Evolutionary conservation across 2,329 filamentous ascomycete species (phyloP), one percentile per base, ranked within the genome.

Genomic region (Madurella fahalii): DNA sequence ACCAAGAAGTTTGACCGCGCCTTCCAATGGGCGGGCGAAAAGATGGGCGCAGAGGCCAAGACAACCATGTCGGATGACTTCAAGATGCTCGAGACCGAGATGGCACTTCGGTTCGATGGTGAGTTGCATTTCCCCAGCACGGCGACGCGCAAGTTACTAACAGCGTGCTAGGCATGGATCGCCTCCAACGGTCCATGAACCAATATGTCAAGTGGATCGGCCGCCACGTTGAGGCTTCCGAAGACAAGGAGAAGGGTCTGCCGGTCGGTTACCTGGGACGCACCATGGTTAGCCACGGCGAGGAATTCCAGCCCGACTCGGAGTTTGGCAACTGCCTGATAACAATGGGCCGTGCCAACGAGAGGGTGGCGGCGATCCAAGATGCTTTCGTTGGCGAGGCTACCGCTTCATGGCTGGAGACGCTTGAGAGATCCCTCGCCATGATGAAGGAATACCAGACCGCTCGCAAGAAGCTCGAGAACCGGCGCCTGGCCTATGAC

Each of bases 371-470:
- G 11, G 84, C 90, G 46, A 81, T 90, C 53, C 93, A 97, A 71
- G 93, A 96, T 69, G 83, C 79, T 20, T 96, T 93, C 66, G 83
- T 90, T 44, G 79, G 83, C 34, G 82, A 89, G 64, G 87, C 90
- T 58, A 95, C 88, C 15, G 81, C 83, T 34, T 87, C 82, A 68
- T 96, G 93, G 93, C 78, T 95, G 54, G 91, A 96, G 69, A 91
- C 89, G n/a, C 77, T 96, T 18, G 93, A 97, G 70, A 80, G 91
- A 61, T 95, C 88, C 25, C 73, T 96, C 50, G 86, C 90, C 37
- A 94, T 96, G 80, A 93, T 97, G 90, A 96, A 95, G 71, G 94
- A 97, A 68, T 97, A 96, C 65, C 91, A 87, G 87, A 79, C 82
- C 61, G 84, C 93, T 48, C 87, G 93, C 67, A 96, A 94, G 82